phyloP scores from a whole-genome alignment of 495 filamentous ascomycete genomes.

The Xylaria venustula region DNA sequence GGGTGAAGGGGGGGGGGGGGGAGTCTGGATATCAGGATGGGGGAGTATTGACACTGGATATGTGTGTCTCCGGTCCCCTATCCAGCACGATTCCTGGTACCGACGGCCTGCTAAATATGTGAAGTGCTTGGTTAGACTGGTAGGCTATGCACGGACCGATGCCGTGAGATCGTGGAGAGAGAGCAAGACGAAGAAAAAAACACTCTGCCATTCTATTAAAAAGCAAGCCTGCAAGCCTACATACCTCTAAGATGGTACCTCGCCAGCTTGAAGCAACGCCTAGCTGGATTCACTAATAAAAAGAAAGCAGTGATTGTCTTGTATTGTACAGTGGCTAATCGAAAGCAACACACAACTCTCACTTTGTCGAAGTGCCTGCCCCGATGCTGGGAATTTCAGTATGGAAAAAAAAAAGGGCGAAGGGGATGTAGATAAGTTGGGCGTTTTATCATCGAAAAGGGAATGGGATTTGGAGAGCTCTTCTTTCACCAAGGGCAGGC shows the following conservation, averaged over 20 bases:
- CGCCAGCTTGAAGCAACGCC: too few relatives aligned
- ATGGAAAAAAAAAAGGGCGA: not conserved
- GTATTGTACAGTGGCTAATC: not conserved
- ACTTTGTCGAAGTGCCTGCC: not conserved
- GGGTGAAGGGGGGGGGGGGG: too few relatives aligned
- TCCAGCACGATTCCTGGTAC: not conserved
- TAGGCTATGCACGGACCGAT: not conserved
- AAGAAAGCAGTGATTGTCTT: too few relatives aligned
- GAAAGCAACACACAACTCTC: conserved; percentile 6
- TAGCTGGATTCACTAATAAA: too few relatives aligned
- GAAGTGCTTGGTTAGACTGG: not conserved
- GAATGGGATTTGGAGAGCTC: not conserved
- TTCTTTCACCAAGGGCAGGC: not conserved
- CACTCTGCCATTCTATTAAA: too few relatives aligned
- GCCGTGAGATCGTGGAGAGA: not conserved
- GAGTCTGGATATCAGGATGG: not conserved
- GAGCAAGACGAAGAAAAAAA: not conserved
- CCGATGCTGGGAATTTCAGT: not conserved
- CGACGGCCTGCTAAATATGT: too few relatives aligned
- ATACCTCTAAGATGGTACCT: too few relatives aligned
- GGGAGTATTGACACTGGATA: not conserved
- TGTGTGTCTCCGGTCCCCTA: not conserved
- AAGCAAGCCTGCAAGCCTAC: too few relatives aligned
- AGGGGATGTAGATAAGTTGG: not conserved
- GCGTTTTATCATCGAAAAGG: conserved; percentile 7